phyloP scores from a whole-genome alignment of 768 basidiomycete species.

The Chlorophyllum brunneum region DNA sequence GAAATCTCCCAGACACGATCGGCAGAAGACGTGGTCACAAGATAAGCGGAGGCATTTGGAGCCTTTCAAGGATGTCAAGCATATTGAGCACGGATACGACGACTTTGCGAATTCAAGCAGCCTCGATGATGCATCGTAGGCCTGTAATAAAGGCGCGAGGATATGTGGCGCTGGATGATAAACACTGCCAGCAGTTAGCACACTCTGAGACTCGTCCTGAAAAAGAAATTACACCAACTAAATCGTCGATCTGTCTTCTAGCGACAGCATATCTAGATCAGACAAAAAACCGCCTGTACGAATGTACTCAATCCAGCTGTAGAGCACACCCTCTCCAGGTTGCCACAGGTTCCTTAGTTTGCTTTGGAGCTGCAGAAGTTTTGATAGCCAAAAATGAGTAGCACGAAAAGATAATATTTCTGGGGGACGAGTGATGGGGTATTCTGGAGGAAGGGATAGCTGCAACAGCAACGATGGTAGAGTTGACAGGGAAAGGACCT shows the following conservation, averaged over 20 bases:
- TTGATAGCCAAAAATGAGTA: slow-evolving; percentile 57
- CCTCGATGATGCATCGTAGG: slow-evolving; percentile 44
- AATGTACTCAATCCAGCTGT: slow-evolving; percentile 70
- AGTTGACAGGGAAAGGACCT: slow-evolving; percentile 36
- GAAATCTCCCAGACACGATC: slow-evolving; percentile 73
- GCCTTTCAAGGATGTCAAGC: slow-evolving; percentile 72
- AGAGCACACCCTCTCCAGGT: slow-evolving; percentile 57
- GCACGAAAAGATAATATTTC: slow-evolving; percentile 50
- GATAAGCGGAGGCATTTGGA: slow-evolving; percentile 64
- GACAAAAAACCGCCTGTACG: slow-evolving; percentile 62
- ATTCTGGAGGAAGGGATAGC: slow-evolving; percentile 46
- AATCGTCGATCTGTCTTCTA: slow-evolving; percentile 29
- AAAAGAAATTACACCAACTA: slow-evolving; percentile 9
- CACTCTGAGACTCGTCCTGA: not conserved
- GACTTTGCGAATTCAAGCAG: slow-evolving; percentile 54
- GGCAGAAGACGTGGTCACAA: slow-evolving; percentile 82
- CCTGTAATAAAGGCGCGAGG: slow-evolving; percentile 43
- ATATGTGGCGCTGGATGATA: slow-evolving; percentile 53
- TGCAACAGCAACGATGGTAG: slow-evolving; percentile 65
- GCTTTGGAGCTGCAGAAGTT: slow-evolving; percentile 30
- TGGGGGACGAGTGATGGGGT: slow-evolving; percentile 55
- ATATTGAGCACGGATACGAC: slow-evolving; percentile 74
- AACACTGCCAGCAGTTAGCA: slow-evolving; percentile 32
- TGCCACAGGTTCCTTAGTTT: slow-evolving; percentile 56
- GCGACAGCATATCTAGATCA: slow-evolving; percentile 33